These are phyloP conservation scores for Toxicodendron radicans DNA, from an alignment of 345 rosid species.

Conservation along the genomic window DNA sequence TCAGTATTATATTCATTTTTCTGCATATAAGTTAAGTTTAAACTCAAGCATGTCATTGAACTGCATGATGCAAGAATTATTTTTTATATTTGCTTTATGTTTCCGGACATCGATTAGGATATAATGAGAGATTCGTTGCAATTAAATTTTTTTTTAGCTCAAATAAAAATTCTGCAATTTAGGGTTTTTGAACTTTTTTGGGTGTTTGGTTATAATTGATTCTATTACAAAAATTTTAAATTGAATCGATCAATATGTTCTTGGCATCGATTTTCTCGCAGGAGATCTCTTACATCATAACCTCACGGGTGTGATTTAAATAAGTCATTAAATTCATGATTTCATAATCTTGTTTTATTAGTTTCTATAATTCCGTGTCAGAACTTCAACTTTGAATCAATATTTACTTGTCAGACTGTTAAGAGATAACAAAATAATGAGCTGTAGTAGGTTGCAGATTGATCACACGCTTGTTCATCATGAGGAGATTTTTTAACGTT, in stretches of 20 bases:
- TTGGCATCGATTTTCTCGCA: not conserved
- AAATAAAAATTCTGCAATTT: not conserved
- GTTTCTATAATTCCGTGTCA: not conserved
- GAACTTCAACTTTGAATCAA: not conserved
- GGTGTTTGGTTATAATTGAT: not conserved
- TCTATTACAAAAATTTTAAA: not conserved
- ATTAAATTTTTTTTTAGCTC: not conserved
- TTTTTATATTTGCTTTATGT: constrained; percentile 17
- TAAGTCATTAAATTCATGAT: not conserved
- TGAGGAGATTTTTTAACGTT: too few relatives aligned
- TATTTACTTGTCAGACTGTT: too few relatives aligned
- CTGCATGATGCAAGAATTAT: not conserved
- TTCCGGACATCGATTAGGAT: constrained; percentile 15
- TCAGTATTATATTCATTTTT: constrained; percentile 12
- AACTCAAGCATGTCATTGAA: constrained; percentile 10
- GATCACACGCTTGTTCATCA: too few relatives aligned
- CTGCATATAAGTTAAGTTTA: not conserved
- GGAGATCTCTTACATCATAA: not conserved
- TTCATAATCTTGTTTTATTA: not conserved
- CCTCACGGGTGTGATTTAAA: not conserved
- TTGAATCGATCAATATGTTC: not conserved
- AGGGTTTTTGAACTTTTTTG: not conserved
- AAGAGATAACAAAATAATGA: too few relatives aligned
- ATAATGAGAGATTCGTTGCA: constrained; percentile 6
- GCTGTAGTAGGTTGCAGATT: too few relatives aligned